Evolutionary conservation across 805 yeast species (phyloP), one percentile per base, ranked within the genome.

Genomic region (Jamesozyma lodderae): DNA sequence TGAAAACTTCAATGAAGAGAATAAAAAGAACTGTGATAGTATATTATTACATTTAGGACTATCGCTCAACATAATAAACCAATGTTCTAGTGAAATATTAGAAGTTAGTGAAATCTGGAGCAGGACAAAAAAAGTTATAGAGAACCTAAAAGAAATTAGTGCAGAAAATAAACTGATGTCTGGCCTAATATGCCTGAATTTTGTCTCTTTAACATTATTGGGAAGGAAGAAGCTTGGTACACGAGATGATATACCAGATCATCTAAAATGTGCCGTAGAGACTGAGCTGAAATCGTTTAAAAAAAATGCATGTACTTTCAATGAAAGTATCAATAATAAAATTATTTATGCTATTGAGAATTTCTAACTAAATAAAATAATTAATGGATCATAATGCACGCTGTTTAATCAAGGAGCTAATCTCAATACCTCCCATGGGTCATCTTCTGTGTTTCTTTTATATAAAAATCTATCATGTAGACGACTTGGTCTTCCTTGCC

Each of bases 401-500:
- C 10, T 22, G 24, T 10, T 22, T 22, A 24, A 10, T 52, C 34
- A 76, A 42, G 96, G 94, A 6, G 94, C 82, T 29, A 86, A 64
- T 60, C 96, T 73, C 24, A 67, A 63, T 18, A 80, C 49, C 33
- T 68, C 60, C 92, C 94, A 88, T 19, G 67, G 62, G 1, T 57
- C 64, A n/a, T 63, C 67, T 13, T 65, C 70, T 6, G 57, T 47
- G 18, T 73, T 74, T 57, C 92, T 70, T 43, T 73, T 70, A 60
- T 71, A 88, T 10, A 79, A 73, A 35, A 88, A 67, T 49, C 98
- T 74, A 60, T 90, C 98, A 59, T 90, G 98, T 37, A 90, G 67
- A 57, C 98, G 73, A 53, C 84, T 79, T 42, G 72, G 69, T 45
- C 98, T 76, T 13, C 98, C 98, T 65, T 92, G 97, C 96, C 96